Conservation (phyloP, 2,329 filamentous ascomycete species). For the Pseudopyricularia javanii region DNA sequence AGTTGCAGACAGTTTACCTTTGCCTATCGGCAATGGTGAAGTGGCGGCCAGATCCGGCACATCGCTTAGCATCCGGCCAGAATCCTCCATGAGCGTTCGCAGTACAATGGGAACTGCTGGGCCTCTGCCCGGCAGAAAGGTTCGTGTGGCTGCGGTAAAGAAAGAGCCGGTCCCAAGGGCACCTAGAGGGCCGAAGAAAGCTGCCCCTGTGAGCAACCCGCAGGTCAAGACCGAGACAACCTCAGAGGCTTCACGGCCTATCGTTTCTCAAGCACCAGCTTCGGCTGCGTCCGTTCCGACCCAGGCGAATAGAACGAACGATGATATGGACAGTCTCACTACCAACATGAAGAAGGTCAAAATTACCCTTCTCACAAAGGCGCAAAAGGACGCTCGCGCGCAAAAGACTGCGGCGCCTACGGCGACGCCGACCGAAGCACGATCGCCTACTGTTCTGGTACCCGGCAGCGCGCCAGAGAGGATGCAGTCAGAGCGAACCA, state of each 20-base stretch:
- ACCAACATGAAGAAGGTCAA: slow-evolving; percentile 50
- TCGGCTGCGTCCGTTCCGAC: background rate
- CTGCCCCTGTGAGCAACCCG: slow-evolving; percentile 9
- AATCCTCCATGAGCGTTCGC: slow-evolving; percentile 24
- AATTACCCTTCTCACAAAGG: slow-evolving; percentile 47
- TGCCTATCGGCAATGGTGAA: slow-evolving; percentile 2
- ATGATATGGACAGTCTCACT: slow-evolving; percentile 42
- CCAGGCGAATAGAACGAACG: slow-evolving; percentile 8
- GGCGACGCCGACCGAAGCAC: background rate
- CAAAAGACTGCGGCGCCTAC: slow-evolving; percentile 1
- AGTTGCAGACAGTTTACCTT: slow-evolving; percentile 11
- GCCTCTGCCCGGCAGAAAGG: slow-evolving; percentile 44
- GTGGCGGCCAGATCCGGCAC: slow-evolving; percentile 21
- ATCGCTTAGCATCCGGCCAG: slow-evolving; percentile 27
- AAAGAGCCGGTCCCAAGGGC: slow-evolving; percentile 21
- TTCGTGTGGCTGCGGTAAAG: slow-evolving; percentile 33
- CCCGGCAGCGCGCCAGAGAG: background rate
- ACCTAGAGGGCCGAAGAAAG: slow-evolving; percentile 24
- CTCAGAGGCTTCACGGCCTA: slow-evolving; percentile 1
- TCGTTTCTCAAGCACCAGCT: slow-evolving; percentile 6
- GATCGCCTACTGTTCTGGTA: background rate
- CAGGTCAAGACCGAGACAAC: slow-evolving; percentile 5
- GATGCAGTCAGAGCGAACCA: background rate
- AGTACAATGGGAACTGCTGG: slow-evolving; percentile 22
- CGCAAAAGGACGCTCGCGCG: slow-evolving; percentile 42